phyloP scores from a whole-genome alignment of 2,329 filamentous ascomycete species.

The Ilyonectria mors-panacis region DNA sequence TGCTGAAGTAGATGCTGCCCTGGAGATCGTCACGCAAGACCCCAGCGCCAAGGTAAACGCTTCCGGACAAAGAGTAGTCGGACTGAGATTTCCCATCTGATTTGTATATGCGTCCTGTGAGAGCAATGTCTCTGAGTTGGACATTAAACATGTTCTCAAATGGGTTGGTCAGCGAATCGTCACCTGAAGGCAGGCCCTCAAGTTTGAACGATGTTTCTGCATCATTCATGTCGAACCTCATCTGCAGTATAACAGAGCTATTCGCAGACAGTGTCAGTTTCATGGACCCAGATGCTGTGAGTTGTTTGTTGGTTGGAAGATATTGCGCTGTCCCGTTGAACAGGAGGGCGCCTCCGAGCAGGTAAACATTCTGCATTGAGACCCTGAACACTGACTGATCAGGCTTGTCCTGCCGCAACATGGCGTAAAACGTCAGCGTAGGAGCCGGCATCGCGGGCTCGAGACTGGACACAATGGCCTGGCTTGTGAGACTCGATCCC shows the following conservation, averaged over 20 bases:
- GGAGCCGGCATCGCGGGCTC: too few relatives aligned
- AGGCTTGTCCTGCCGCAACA: not conserved
- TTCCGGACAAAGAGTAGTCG: not conserved
- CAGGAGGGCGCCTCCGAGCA: not conserved
- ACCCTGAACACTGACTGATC: conserved; percentile 5
- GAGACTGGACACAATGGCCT: not conserved
- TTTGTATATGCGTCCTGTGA: too few relatives aligned
- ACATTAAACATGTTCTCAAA: too few relatives aligned
- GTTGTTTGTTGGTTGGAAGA: not conserved
- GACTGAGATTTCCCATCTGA: not conserved
- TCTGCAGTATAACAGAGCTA: too few relatives aligned
- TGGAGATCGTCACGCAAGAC: conserved; percentile 1
- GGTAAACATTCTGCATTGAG: not conserved
- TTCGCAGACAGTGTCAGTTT: too few relatives aligned
- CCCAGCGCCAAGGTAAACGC: conserved; percentile 3
- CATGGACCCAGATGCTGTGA: too few relatives aligned
- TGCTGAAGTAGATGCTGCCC: conserved; percentile 4
- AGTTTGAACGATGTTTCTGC: too few relatives aligned
- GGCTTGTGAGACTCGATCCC: not conserved
- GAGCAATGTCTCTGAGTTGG: too few relatives aligned
- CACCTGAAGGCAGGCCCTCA: too few relatives aligned
- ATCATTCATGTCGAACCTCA: too few relatives aligned
- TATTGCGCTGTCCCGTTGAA: conserved; percentile 6
- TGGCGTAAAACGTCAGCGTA: not conserved
- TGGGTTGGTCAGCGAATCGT: too few relatives aligned